Evolutionary conservation across 495 filamentous ascomycete species (phyloP).

Genomic region (Penicilliopsis zonata): DNA sequence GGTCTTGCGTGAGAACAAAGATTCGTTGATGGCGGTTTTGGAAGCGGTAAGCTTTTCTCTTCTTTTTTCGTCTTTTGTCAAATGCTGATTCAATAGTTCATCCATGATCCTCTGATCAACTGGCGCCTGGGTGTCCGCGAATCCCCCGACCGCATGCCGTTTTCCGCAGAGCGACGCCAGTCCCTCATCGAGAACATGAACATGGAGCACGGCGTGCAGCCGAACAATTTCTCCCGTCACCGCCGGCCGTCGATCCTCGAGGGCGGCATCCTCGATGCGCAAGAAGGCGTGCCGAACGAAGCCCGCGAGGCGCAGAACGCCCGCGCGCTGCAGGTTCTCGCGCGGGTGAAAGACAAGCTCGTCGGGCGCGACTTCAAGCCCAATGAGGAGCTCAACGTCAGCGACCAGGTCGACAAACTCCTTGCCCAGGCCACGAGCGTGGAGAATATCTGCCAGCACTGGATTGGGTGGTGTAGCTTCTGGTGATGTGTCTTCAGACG

Average conservation of each 20-base stretch:
- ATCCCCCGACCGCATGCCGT: constrained; percentile 65
- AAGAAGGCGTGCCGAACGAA: constrained; percentile 37
- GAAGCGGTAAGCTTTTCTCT: constrained; percentile 66
- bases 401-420: constrained; percentile 83
- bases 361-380: constrained; percentile 58
- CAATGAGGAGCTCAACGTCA: constrained; percentile 69
- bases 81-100: constrained; percentile 54
- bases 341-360: constrained; percentile 86
- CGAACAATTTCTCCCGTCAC: constrained; percentile 33
- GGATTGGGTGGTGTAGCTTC: constrained; percentile 95
- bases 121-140: constrained; percentile 88
- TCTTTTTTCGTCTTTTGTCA: constrained; percentile 3
- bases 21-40: constrained; percentile 94
- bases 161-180: constrained; percentile 66
- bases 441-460: constrained; percentile 97
- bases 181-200: constrained; percentile 61
- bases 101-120: constrained; percentile 94
- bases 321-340: constrained; percentile 80
- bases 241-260: constrained; percentile 37
- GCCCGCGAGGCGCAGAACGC: constrained; percentile 80
- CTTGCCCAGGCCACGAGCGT: constrained; percentile 90
- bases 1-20: constrained; percentile 90
- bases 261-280: constrained; percentile 37
- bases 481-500: no score
- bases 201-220: constrained; percentile 33